Evolutionary conservation across 345 rosid genomes (phyloP).

Genomic region (Firmiana major): DNA sequence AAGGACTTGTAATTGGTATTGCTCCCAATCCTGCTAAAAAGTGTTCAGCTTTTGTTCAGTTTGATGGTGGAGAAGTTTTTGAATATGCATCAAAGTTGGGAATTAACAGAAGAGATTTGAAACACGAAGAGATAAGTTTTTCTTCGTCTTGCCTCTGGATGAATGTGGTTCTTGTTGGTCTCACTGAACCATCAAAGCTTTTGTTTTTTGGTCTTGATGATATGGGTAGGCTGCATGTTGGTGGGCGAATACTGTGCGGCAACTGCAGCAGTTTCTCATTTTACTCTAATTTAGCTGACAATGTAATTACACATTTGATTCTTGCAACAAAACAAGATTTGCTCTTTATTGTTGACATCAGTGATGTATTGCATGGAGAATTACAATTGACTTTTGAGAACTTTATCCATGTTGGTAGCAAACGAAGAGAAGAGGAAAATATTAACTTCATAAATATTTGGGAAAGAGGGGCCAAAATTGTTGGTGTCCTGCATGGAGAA

Average conservation of each 20-base stretch:
- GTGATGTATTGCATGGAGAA: constrained; percentile 60
- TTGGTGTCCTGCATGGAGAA: constrained; percentile 90
- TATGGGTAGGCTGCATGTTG: constrained; percentile 62
- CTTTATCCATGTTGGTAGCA: constrained; percentile 43
- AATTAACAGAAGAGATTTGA: constrained; percentile 35
- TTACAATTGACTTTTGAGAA: constrained; percentile 47
- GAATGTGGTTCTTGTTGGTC: constrained; percentile 52
- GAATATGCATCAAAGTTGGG: constrained; percentile 53
- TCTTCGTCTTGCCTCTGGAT: constrained; percentile 71
- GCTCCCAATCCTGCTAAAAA: constrained; percentile 57
- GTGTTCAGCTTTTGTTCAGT: constrained; percentile 72
- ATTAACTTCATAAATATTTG: constrained; percentile 62
- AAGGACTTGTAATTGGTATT: constrained; percentile 51
- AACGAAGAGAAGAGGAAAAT: constrained; percentile 56
- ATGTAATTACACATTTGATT: constrained; percentile 70
- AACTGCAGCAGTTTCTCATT: constrained; percentile 87
- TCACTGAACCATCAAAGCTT: constrained; percentile 36
- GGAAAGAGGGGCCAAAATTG: constrained; percentile 87
- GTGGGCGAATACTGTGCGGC: constrained; percentile 61
- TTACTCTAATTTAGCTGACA: constrained; percentile 72
- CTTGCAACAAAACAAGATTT: constrained; percentile 83
- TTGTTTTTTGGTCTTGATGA: constrained; percentile 85
- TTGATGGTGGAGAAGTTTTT: constrained; percentile 66
- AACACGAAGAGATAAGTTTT: constrained; percentile 38
- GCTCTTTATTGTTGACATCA: constrained; percentile 70